Conservation (phyloP, 331 rosid species). For the Malus hybrid region DNA sequence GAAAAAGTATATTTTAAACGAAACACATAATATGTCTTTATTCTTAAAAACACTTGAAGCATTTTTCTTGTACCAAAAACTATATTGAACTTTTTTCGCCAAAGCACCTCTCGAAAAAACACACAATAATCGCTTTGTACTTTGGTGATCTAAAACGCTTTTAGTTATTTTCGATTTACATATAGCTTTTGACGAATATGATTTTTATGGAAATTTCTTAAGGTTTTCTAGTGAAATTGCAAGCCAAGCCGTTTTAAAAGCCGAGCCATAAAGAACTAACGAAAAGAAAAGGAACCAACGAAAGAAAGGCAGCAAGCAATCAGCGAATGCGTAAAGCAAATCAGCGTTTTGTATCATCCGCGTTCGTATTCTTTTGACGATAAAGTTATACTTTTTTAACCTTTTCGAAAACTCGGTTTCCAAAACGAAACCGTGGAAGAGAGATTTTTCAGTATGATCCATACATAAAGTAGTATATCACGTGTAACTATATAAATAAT, state of each 20-base stretch:
- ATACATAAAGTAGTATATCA: accelerated
- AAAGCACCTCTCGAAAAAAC: too few species aligned
- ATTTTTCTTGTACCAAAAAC: too few species aligned
- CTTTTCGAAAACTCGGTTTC: neutral
- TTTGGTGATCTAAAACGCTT: too few species aligned
- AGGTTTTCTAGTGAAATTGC: neutral
- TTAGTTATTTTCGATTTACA: too few species aligned
- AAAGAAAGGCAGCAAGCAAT: neutral
- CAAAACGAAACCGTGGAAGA: neutral
- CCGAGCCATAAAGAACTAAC: neutral
- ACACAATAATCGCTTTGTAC: neutral
- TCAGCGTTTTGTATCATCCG: neutral
- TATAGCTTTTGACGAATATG: neutral
- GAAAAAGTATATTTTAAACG: too few species aligned
- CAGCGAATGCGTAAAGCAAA: neutral
- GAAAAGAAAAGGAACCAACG: neutral
- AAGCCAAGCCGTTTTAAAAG: neutral
- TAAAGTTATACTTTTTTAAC: neutral
- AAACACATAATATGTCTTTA: too few species aligned
- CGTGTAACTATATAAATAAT: accelerated
- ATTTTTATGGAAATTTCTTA: neutral
- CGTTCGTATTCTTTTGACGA: neutral
- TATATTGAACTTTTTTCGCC: too few species aligned
- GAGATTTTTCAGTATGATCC: too few species aligned
- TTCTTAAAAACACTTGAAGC: too few species aligned